Evolutionary conservation across 345 rosid genomes (phyloP).

Genomic region (Brassica napus): DNA sequence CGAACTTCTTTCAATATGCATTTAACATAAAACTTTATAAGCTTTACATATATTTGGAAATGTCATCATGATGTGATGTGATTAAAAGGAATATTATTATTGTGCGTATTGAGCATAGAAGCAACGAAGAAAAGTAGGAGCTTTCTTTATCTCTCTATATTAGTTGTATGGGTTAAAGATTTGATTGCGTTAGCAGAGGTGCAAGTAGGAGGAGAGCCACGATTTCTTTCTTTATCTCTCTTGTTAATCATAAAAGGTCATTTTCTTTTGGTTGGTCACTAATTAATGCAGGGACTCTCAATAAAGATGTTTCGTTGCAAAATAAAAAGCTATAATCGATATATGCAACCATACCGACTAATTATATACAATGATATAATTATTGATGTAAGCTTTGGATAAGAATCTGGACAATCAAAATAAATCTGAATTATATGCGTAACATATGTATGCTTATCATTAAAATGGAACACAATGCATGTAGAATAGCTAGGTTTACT

Average conservation of each 20-base stretch:
- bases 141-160: not conserved
- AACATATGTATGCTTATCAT: not conserved
- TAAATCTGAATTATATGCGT: not conserved
- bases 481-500: not conserved
- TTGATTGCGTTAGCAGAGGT: conserved; percentile 34
- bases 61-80: not conserved
- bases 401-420: not conserved
- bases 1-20: not conserved
- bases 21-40: not conserved
- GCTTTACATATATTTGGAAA: not conserved
- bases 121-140: conserved; percentile 38
- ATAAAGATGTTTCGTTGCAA: conserved; percentile 23
- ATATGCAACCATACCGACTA: conserved; percentile 29
- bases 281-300: conserved; percentile 14
- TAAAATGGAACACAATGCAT: not conserved
- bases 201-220: conserved; percentile 27
- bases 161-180: conserved; percentile 38
- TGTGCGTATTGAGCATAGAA: conserved; percentile 20
- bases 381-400: not conserved
- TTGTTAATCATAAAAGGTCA: conserved; percentile 20
- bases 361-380: not conserved
- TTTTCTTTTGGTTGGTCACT: conserved; percentile 39
- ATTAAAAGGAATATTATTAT: not conserved
- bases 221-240: conserved; percentile 12
- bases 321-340: conserved; percentile 23